Conservation (phyloP, 305 asterid species). For the Caryopteris hybrid region DNA sequence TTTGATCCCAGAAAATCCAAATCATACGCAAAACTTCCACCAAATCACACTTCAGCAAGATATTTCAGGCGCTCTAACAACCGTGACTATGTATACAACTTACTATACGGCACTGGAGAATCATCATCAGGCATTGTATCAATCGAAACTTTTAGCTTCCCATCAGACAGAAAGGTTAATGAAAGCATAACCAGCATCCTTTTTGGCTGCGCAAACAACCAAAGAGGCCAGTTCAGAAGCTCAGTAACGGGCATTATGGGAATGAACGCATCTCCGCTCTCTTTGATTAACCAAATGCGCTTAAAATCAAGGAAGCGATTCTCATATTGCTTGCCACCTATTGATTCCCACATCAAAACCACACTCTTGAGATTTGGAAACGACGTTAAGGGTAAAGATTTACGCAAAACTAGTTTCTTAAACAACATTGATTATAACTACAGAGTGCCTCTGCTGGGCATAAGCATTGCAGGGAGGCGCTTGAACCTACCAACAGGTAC, state of each 20-base stretch:
- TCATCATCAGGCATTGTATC: slow-evolving; percentile 1
- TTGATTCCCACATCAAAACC: neutral
- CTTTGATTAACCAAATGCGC: neutral
- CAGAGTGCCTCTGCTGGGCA: neutral
- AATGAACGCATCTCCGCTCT: slow-evolving; percentile 15
- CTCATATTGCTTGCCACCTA: slow-evolving; percentile 5
- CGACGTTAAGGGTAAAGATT: neutral
- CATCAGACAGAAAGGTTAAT: neutral
- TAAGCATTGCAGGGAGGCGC: slow-evolving; percentile 4
- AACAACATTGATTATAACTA: neutral
- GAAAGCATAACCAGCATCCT: neutral
- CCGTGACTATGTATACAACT: neutral
- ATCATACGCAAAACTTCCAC: neutral
- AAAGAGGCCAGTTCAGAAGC: neutral
- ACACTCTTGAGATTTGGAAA: slow-evolving; percentile 3
- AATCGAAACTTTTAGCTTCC: neutral
- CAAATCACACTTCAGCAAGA: neutral
- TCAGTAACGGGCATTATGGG: slow-evolving; percentile 6
- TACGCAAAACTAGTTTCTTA: neutral
- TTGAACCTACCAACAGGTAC: neutral
- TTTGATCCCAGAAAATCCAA: neutral
- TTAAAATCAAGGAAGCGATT: neutral
- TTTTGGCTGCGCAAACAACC: slow-evolving; percentile 11
- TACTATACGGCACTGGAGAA: neutral
- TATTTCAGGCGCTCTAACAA: neutral